Conservation (phyloP, 1,284 basidiomycete genomes). For the Microbotryum violaceum region DNA sequence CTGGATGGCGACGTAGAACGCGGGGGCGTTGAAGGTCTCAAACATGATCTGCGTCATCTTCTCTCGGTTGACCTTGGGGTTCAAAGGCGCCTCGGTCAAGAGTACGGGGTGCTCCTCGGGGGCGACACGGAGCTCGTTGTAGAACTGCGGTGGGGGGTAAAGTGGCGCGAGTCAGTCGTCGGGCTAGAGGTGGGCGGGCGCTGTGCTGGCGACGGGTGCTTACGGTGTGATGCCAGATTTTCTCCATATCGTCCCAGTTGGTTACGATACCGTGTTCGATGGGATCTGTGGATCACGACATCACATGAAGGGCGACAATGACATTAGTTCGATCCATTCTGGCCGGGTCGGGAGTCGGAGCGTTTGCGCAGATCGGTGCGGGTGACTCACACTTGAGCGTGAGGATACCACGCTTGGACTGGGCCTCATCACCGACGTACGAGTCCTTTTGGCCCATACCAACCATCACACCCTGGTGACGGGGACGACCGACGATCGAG, state of each 20-base stretch:
- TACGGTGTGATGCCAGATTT: conserved; percentile 66
- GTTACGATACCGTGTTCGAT: conserved; percentile 66
- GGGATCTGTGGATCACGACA: conserved; percentile 36
- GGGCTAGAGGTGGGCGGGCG: not conserved
- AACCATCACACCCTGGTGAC: conserved; percentile 86
- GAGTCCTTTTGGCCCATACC: conserved; percentile 67
- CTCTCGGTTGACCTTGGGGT: conserved; percentile 90
- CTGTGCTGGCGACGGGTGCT: not conserved
- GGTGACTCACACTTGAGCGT: conserved; percentile 58
- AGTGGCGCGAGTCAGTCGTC: conserved; percentile 7
- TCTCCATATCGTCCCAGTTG: conserved; percentile 96
- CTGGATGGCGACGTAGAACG: conserved; percentile 90
- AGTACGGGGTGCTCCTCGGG: conserved; percentile 86
- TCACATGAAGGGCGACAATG: conserved; percentile 49
- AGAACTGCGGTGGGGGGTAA: conserved; percentile 41
- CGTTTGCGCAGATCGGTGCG: too few species aligned
- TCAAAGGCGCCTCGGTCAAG: conserved; percentile 88
- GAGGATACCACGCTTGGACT: conserved; percentile 91
- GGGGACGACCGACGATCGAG: conserved; percentile 83
- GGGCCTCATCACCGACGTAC: conserved; percentile 85
- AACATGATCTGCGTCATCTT: conserved; percentile 99
- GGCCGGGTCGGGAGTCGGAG: too few species aligned
- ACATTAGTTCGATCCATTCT: not conserved
- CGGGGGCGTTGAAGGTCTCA: conserved; percentile 89
- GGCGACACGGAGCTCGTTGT: conserved; percentile 48